Conservation (phyloP, 2,329 filamentous ascomycete species). For the Aspergillus quadrilineatus region DNA sequence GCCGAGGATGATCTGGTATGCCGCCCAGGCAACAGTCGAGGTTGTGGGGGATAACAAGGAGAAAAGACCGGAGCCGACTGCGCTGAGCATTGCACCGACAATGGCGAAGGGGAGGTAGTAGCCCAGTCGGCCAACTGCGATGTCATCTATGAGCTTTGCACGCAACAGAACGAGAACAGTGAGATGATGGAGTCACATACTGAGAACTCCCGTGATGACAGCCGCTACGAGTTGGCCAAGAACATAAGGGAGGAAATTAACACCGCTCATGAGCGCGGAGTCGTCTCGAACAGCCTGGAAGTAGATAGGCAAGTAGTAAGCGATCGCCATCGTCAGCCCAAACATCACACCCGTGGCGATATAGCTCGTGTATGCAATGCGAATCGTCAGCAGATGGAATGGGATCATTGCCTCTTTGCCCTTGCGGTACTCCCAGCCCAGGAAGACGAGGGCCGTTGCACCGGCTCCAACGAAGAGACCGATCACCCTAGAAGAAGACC, state of each 20-base stretch:
- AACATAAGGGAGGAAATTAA: slow-evolving; percentile 27
- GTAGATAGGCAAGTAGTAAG: slow-evolving; percentile 40
- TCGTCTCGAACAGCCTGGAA: slow-evolving; percentile 46
- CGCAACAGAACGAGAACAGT: background rate
- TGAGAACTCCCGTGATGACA: slow-evolving; percentile 33
- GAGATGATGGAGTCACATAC: slow-evolving; percentile 18
- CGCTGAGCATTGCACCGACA: slow-evolving; percentile 27
- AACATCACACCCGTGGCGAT: background rate
- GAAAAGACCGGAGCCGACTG: slow-evolving; percentile 44
- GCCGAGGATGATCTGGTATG: slow-evolving; percentile 49
- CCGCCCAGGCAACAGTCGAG: slow-evolving; percentile 45
- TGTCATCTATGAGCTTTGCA: background rate
- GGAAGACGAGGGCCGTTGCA: slow-evolving; percentile 11
- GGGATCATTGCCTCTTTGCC: slow-evolving; percentile 4
- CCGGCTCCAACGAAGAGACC: slow-evolving; percentile 38
- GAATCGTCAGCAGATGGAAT: background rate
- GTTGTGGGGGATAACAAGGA: slow-evolving; percentile 42
- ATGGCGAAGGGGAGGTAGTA: slow-evolving; percentile 36
- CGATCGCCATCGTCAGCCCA: background rate
- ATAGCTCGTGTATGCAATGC: background rate
- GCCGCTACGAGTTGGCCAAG: slow-evolving; percentile 36
- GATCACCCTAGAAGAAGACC: slow-evolving; percentile 45
- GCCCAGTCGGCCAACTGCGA: slow-evolving; percentile 30
- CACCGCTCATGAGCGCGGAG: slow-evolving; percentile 26
- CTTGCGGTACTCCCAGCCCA: background rate